Conservation (phyloP, 1,284 basidiomycete genomes). For the Agaricales sp. region DNA sequence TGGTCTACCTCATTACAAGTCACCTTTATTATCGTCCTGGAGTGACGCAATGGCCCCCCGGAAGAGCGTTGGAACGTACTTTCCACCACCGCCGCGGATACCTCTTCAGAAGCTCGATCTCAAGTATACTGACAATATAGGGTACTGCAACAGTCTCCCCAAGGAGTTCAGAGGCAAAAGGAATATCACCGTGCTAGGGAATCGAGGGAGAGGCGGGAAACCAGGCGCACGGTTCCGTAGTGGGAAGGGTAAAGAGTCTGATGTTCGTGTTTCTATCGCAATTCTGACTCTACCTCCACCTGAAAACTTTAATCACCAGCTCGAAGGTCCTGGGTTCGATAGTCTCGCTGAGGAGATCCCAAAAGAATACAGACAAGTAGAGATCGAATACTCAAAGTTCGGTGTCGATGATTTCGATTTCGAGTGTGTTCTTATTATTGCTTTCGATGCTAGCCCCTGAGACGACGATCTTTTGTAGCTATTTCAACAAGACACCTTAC, state of each 20-base stretch:
- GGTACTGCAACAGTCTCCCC: constrained; percentile 79
- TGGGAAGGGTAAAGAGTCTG: constrained; percentile 46
- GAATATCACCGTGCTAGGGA: constrained; percentile 53
- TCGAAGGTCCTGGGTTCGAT: constrained; percentile 37
- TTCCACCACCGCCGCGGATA: constrained; percentile 66
- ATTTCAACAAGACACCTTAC: constrained; percentile 84
- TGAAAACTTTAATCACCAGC: constrained; percentile 27
- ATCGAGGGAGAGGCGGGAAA: constrained; percentile 23
- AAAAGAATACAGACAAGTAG: constrained; percentile 81
- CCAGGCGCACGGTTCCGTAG: constrained; percentile 73
- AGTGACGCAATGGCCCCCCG: constrained; percentile 39
- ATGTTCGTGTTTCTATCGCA: constrained; percentile 22
- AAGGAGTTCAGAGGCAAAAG: constrained; percentile 77
- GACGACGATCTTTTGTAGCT: constrained; percentile 35
- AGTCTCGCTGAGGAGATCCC: constrained; percentile 58
- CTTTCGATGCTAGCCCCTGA: constrained; percentile 1
- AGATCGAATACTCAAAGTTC: constrained; percentile 98
- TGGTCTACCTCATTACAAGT: constrained; percentile 84
- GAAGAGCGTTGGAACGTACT: constrained; percentile 26
- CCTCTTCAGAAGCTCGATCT: constrained; percentile 65
- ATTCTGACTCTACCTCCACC: neutral
- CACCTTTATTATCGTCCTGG: constrained; percentile 74
- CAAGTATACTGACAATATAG: constrained; percentile 82
- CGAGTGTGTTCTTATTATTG: constrained; percentile 38
- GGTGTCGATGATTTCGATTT: constrained; percentile 99